Evolutionary conservation across 2,329 filamentous ascomycete genomes (phyloP).

Genomic region (Trichophyton rubrum): DNA sequence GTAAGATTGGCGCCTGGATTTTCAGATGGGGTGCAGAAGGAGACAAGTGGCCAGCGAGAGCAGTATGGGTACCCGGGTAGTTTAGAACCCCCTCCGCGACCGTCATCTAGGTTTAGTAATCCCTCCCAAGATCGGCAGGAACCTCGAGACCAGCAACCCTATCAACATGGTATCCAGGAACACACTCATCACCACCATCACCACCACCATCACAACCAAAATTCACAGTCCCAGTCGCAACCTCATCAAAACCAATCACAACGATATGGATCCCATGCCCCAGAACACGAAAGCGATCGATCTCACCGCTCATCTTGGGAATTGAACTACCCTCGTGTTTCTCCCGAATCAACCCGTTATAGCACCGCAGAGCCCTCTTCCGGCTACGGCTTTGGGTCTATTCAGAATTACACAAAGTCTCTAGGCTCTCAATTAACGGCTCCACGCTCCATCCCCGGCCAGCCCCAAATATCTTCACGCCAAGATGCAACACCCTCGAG

Average conservation of each 20-base stretch:
- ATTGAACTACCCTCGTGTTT: constrained; percentile 26
- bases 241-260: constrained; percentile 14
- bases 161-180: constrained; percentile 16
- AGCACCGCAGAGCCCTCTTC: constrained; percentile 21
- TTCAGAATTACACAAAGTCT: constrained; percentile 32
- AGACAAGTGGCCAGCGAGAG: constrained; percentile 15
- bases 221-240: neutral
- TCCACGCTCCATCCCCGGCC: constrained; percentile 19
- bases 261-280: constrained; percentile 20
- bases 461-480: constrained; percentile 23
- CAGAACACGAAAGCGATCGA: constrained; percentile 25
- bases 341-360: constrained; percentile 28
- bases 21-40: constrained; percentile 18
- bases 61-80: constrained; percentile 20
- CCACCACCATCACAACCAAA: constrained; percentile 6
- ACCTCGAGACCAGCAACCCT: constrained; percentile 22
- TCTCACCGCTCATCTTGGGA: constrained; percentile 25
- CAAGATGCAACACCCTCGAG: constrained; percentile 24
- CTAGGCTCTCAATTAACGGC: constrained; percentile 28
- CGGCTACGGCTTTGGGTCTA: constrained; percentile 28
- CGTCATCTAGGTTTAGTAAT: constrained; percentile 22
- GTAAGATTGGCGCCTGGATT: constrained; percentile 19
- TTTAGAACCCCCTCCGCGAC: constrained; percentile 18
- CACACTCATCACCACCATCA: constrained; percentile 19
- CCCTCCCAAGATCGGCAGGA: constrained; percentile 29